Base-by-base conservation (phyloP, 2,329 filamentous ascomycete species). In the Alternaria triticimaculans region DNA sequence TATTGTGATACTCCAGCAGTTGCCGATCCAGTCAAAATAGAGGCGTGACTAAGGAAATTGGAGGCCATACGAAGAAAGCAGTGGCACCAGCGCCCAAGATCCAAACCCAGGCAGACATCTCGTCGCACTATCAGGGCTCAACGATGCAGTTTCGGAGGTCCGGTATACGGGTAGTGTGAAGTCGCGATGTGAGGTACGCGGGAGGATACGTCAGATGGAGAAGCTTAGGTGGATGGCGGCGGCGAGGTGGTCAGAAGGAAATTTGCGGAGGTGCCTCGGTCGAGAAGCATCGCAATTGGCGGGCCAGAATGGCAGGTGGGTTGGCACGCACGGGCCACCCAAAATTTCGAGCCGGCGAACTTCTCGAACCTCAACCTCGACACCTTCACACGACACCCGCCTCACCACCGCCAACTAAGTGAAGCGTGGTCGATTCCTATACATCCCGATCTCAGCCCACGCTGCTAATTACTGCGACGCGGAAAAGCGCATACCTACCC, bases 21-120 rank as follows among this genome's bases (percentile, higher is more conserved):
- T 53, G 5, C 9, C 15, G 4, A n/a, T 23, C 8, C 49, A 37
- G 12, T 11, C 14, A 4, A 1, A 0, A 5, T 9, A 3, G 14
- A 10, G 3, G 4, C 0, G 7, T 14, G 11, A 8, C 20, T 33
- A 3, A 12, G 11, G 9, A 3, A 20, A 46, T 20, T 6, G 53
- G 55, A 50, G 63, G 54, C 70, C 83, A 59, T 82, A 90, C 88
- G 73, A 90, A 84, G 78, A 90, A 90, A 58, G 89, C 89, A n/a
- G 87, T 87, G 37, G 87, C 87, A 61, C 88, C 89, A 63, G 89
- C 83, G 63, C 89, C 89, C 44, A 86, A 80, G 45, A 87, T 88
- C 66, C 89, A 85, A 49, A 85, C 83, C 65, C 90, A 77, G 64
- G 85, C 81, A 59, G 89, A 88, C 89, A 91, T 53, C 79, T 55